Evolutionary conservation across 2,329 filamentous ascomycete species (phyloP).

Genomic region (Nannizzia gypsea): DNA sequence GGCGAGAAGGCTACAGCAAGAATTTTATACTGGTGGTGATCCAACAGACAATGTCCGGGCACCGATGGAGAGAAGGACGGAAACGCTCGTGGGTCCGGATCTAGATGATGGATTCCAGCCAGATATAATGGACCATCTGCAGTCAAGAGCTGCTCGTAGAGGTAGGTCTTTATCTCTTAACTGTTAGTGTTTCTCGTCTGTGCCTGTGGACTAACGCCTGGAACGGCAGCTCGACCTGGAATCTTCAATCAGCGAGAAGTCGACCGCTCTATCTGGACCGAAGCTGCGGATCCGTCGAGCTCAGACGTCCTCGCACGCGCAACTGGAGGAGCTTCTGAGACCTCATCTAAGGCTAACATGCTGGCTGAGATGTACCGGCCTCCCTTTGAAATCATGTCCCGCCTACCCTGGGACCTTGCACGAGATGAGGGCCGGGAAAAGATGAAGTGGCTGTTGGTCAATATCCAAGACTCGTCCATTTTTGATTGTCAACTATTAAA

Average conservation of each 20-base stretch:
- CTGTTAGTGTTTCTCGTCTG: not conserved
- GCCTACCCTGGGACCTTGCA: conserved; percentile 69
- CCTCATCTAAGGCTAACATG: conserved; percentile 58
- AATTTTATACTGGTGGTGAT: conserved; percentile 58
- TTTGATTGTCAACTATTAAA: conserved; percentile 94
- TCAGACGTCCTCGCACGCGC: conserved; percentile 46
- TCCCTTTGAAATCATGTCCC: conserved; percentile 78
- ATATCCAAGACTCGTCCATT: conserved; percentile 83
- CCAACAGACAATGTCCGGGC: conserved; percentile 56
- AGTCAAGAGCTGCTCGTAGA: conserved; percentile 12
- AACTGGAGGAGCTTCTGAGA: conserved; percentile 53
- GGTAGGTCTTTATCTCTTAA: not conserved
- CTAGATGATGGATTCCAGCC: conserved; percentile 30
- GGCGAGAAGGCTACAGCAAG: conserved; percentile 81
- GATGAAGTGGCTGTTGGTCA: conserved; percentile 90
- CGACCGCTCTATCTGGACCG: conserved; percentile 48
- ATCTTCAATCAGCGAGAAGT: conserved; percentile 57
- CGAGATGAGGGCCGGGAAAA: conserved; percentile 74
- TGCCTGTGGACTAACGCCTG: not conserved
- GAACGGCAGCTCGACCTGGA: conserved; percentile 38
- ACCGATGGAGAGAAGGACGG: conserved; percentile 80
- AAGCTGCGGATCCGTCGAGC: conserved; percentile 37
- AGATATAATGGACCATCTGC: not conserved
- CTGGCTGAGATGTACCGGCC: conserved; percentile 88
- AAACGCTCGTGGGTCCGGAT: conserved; percentile 72